phyloP scores from a whole-genome alignment of 1,284 basidiomycete genomes.

The Phellopilus nigrolimitatus region DNA sequence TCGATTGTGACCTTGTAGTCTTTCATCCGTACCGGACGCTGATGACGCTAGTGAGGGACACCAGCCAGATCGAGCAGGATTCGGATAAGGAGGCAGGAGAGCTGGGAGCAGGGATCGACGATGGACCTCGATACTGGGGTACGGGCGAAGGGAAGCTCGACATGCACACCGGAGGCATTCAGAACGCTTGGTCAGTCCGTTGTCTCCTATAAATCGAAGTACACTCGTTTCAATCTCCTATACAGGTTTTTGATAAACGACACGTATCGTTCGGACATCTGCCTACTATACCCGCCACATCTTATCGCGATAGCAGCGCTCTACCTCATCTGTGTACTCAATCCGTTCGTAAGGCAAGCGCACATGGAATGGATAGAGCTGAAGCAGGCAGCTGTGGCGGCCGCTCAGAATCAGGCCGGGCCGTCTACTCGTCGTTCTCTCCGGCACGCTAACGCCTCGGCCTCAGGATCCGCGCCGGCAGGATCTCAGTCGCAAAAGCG shows the following conservation, averaged over 20 bases:
- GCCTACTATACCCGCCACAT: constrained; percentile 90
- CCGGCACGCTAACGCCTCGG: constrained; percentile 7
- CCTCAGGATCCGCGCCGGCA: constrained; percentile 1
- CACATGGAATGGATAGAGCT: constrained; percentile 28
- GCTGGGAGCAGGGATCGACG: constrained; percentile 49
- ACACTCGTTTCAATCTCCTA: not conserved
- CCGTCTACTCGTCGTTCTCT: constrained; percentile 14
- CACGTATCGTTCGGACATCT: constrained; percentile 87
- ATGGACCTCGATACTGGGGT: constrained; percentile 70
- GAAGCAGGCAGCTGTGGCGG: constrained; percentile 27
- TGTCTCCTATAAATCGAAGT: not conserved
- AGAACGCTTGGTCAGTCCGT: constrained; percentile 64
- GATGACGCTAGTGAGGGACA: constrained; percentile 59
- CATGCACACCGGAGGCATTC: constrained; percentile 61
- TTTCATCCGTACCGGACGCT: constrained; percentile 95
- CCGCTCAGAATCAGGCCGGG: constrained; percentile 22
- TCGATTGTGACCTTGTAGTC: constrained; percentile 91
- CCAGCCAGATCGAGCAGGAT: constrained; percentile 27
- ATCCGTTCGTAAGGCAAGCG: constrained; percentile 45
- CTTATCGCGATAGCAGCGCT: constrained; percentile 89
- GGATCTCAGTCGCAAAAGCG: no score
- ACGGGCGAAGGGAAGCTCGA: constrained; percentile 65
- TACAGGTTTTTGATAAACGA: constrained; percentile 94
- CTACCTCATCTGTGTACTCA: constrained; percentile 77
- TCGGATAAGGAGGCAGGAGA: constrained; percentile 60